Base-by-base conservation (phyloP, 225 moss, liverwort and hornwort species). In the Marchantia paleacea region DNA sequence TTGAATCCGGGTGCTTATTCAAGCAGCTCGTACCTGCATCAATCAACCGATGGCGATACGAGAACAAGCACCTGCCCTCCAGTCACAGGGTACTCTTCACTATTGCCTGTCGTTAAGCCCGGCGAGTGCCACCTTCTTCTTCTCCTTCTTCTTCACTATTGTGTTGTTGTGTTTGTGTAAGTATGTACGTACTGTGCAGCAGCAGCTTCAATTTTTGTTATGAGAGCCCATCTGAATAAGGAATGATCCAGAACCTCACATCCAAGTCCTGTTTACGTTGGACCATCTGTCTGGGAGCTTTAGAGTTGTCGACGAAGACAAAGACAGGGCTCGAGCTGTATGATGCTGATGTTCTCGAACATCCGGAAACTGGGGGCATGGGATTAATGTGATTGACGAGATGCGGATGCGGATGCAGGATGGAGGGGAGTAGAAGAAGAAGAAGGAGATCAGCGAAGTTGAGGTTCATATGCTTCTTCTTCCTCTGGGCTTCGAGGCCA, bases 21-120 rank as follows among this genome's bases (percentile, higher is more conserved):
- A 53, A 25, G 22, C 54, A 74, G 24, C 28, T 74, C 74, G 54
- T 55, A 55, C 74, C 74, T 55, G 74, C 74, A 74, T 55, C 74
- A 29, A 70, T 55, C 55, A 0, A 26, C 28, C 22, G 55, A 39
- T 10, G 74, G 16, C 15, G 6, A 28, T 15, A 55, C 14, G 28
- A 74, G 53, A 53, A 53, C 26, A 28, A 28, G 50, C 39, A 57
- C 19, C 57, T 19, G 54, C 12, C 7, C 55, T 30, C 55, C 74
- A 55, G 28, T 7, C 22, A 13, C 25, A 9, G 28, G 55, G n/a
- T 19, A 29, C 13, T 74, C 28, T 13, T 15, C 74, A 26, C 72
- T 52, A 52, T 52, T 13, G 31, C 69, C n/a, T 72, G 72, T 72
- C 72, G 52, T 74, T 10, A 29, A 53, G 53, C 15, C 25, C 14